Conservation (phyloP, 331 rosid genomes). For the Acacia concinna region DNA sequence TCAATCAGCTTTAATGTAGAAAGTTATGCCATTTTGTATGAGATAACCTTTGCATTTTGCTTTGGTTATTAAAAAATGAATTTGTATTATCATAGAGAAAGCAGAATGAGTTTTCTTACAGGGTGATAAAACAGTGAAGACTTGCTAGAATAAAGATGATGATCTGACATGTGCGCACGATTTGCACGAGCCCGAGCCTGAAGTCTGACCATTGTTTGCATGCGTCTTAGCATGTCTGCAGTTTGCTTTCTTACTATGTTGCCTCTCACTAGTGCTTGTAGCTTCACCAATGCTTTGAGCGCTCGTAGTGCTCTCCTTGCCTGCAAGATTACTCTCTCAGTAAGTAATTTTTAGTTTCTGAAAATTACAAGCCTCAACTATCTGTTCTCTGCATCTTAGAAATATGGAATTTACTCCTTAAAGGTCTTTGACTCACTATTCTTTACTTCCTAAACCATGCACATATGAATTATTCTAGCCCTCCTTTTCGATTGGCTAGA, state of each 20-base stretch:
- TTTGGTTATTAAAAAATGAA: conserved; percentile 6
- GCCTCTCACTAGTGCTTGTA: conserved; percentile 93
- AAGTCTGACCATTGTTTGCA: conserved; percentile 88
- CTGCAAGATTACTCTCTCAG: conserved; percentile 45
- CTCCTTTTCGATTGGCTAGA: background rate
- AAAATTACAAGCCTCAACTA: background rate
- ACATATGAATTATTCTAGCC: background rate
- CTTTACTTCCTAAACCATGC: background rate
- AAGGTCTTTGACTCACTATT: background rate
- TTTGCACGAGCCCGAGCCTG: conserved; percentile 77
- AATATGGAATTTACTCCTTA: background rate
- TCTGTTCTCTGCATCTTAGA: background rate
- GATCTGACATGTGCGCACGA: conserved; percentile 56
- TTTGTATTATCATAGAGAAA: background rate
- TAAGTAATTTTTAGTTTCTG: too few species aligned
- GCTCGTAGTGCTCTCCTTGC: conserved; percentile 96
- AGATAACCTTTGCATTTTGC: background rate
- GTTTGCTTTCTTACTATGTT: conserved; percentile 90
- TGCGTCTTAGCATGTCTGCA: conserved; percentile 85
- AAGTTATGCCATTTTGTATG: too few species aligned
- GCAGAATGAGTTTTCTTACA: conserved; percentile 45
- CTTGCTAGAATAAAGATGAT: conserved; percentile 49
- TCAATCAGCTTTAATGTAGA: background rate
- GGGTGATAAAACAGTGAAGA: conserved; percentile 53
- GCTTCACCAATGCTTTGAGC: conserved; percentile 86